Evolutionary conservation across 768 basidiomycete species (phyloP).

Genomic region (Amanita exitialis): DNA sequence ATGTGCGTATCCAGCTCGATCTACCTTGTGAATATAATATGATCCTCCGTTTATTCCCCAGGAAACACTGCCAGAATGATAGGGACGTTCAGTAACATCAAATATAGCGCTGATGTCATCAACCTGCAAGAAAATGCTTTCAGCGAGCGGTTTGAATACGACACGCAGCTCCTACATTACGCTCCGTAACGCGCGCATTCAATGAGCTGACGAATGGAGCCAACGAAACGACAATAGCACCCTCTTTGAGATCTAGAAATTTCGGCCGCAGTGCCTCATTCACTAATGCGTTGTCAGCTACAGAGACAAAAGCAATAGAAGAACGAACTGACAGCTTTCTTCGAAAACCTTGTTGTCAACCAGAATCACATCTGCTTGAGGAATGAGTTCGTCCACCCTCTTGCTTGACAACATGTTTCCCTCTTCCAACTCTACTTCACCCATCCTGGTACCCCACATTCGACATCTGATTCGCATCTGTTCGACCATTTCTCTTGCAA

Average conservation of each 20-base stretch:
- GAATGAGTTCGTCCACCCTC: slow-evolving; percentile 59
- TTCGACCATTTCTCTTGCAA: slow-evolving; percentile 66
- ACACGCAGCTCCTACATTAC: slow-evolving; percentile 46
- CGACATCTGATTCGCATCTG: slow-evolving; percentile 71
- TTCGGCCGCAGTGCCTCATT: slow-evolving; percentile 82
- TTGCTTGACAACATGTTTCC: slow-evolving; percentile 75
- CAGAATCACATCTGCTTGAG: slow-evolving; percentile 83
- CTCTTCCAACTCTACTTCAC: slow-evolving; percentile 70
- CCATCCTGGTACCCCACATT: slow-evolving; percentile 84
- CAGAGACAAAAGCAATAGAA: background rate
- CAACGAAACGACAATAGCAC: slow-evolving; percentile 82
- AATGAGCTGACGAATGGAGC: slow-evolving; percentile 72
- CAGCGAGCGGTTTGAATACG: slow-evolving; percentile 3
- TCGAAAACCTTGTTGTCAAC: slow-evolving; percentile 85
- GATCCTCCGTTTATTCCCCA: slow-evolving; percentile 67
- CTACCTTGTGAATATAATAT: slow-evolving; percentile 72
- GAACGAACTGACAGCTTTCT: slow-evolving; percentile 50
- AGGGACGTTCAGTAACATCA: slow-evolving; percentile 58
- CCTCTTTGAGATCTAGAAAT: slow-evolving; percentile 92
- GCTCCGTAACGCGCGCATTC: slow-evolving; percentile 71
- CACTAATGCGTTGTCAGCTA: slow-evolving; percentile 32
- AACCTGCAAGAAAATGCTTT: slow-evolving; percentile 28
- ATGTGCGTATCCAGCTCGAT: slow-evolving; percentile 59
- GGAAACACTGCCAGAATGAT: slow-evolving; percentile 67
- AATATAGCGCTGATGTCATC: slow-evolving; percentile 80